These are phyloP conservation scores for Fraxinus velutina DNA, from an alignment of 305 asterid species.

Conservation along the genomic window DNA sequence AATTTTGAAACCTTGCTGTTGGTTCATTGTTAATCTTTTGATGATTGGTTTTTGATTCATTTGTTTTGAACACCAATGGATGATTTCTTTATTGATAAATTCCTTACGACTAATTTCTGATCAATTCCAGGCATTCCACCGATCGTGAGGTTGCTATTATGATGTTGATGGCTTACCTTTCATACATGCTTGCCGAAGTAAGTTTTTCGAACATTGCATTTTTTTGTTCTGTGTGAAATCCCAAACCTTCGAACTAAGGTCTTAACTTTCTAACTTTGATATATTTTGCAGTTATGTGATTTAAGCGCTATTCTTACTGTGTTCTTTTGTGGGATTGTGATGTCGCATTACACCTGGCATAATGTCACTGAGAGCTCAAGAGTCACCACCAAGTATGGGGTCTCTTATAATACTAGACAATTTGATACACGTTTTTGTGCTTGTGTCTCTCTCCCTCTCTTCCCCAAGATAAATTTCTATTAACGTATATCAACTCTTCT, in stretches of 20 bases:
- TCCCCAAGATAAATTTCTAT: not conserved
- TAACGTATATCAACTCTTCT: constrained; percentile 18
- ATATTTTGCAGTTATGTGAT: constrained; percentile 47
- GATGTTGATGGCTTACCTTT: constrained; percentile 69
- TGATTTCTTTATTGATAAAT: not conserved
- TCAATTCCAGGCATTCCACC: constrained; percentile 58
- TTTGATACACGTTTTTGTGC: not conserved
- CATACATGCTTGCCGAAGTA: constrained; percentile 68
- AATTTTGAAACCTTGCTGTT: not conserved
- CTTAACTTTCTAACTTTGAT: constrained; percentile 18
- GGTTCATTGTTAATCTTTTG: not conserved
- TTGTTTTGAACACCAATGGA: not conserved
- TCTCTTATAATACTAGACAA: constrained; percentile 1
- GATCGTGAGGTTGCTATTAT: constrained; percentile 73
- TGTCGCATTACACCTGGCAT: constrained; percentile 74
- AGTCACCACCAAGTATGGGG: constrained; percentile 54
- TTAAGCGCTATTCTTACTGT: constrained; percentile 63
- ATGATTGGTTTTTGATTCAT: not conserved
- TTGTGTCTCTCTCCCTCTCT: not conserved
- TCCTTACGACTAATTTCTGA: constrained; percentile 6
- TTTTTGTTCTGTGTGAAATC: constrained; percentile 7
- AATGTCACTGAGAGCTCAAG: constrained; percentile 65
- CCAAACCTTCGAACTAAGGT: not conserved
- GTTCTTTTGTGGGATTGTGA: constrained; percentile 65
- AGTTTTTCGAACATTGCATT: constrained; percentile 24